Evolutionary conservation across 192 early-diverging fungal species (phyloP).

Genomic region (Umbelopsis isabellina): DNA sequence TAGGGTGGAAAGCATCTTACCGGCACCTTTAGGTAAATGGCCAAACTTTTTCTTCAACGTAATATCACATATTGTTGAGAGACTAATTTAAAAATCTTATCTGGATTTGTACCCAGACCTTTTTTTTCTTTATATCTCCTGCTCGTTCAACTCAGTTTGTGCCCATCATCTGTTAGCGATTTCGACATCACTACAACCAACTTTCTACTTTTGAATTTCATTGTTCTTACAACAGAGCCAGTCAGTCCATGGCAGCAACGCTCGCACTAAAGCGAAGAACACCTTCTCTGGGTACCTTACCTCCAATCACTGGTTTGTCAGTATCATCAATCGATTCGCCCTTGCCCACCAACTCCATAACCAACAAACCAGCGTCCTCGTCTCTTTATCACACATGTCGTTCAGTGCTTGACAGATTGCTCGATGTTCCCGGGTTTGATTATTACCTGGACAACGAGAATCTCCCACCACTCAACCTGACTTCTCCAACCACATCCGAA

Average conservation of each 20-base stretch:
- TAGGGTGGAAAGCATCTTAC: neutral
- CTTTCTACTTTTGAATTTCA: neutral
- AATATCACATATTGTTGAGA: neutral
- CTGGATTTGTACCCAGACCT: neutral
- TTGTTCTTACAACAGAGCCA: conserved; percentile 2
- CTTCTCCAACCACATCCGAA: conserved; percentile 32
- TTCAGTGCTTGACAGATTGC: conserved; percentile 69
- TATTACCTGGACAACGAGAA: conserved; percentile 55
- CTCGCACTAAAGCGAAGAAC: conserved; percentile 40
- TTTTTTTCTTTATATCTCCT: neutral
- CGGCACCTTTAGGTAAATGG: neutral
- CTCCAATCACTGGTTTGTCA: conserved; percentile 13
- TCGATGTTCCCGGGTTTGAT: conserved; percentile 72
- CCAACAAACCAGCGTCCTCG: conserved; percentile 40
- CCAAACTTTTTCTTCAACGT: neutral
- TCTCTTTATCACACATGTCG: conserved; percentile 78
- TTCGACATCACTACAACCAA: conserved; percentile 7
- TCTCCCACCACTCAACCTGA: conserved; percentile 43
- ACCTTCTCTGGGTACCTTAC: conserved; percentile 26
- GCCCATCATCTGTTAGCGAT: conserved; percentile 17
- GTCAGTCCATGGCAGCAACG: conserved; percentile 44
- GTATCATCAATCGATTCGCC: conserved; percentile 40
- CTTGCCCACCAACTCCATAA: conserved; percentile 41
- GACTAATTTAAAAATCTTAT: conserved; percentile 4
- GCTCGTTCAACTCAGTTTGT: conserved; percentile 11